Conservation (phyloP, 2,329 filamentous ascomycete genomes). For the Dryadomyces quercivorus region DNA sequence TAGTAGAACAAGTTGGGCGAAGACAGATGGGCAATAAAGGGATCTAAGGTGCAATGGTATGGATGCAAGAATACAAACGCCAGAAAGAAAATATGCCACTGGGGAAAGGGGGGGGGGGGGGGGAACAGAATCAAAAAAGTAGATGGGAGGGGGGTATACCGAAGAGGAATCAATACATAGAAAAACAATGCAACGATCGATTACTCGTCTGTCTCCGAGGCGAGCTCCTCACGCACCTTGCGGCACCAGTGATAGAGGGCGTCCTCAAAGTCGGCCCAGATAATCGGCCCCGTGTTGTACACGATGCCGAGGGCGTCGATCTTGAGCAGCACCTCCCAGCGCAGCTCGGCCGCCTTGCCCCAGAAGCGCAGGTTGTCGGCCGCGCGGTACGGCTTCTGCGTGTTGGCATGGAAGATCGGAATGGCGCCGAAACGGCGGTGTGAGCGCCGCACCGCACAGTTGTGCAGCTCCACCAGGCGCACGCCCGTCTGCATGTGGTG, state of each 20-base stretch:
- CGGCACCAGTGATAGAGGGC: constrained; percentile 76
- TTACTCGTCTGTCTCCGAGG: constrained; percentile 38
- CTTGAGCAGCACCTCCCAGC: constrained; percentile 77
- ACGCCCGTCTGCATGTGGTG: constrained; percentile 64
- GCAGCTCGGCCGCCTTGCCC: constrained; percentile 88
- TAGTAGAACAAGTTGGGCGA: background rate
- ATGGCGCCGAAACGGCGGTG: constrained; percentile 81
- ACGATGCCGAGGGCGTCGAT: constrained; percentile 82
- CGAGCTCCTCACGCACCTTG: constrained; percentile 72
- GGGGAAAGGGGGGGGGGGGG: background rate
- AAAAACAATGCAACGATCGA: background rate
- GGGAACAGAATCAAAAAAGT: background rate
- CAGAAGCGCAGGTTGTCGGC: constrained; percentile 93
- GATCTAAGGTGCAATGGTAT: background rate
- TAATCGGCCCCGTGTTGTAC: constrained; percentile 53
- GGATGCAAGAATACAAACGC: background rate
- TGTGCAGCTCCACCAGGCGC: constrained; percentile 76
- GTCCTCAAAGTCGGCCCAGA: constrained; percentile 73
- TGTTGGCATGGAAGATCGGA: constrained; percentile 80
- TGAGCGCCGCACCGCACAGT: constrained; percentile 74
- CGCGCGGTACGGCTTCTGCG: constrained; percentile 83
- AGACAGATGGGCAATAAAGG: background rate
- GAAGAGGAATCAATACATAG: background rate
- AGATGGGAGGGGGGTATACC: background rate
- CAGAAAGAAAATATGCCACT: background rate